Evolutionary conservation across 2,329 filamentous ascomycete genomes (phyloP).

Genomic region (Emmonsia crescens): DNA sequence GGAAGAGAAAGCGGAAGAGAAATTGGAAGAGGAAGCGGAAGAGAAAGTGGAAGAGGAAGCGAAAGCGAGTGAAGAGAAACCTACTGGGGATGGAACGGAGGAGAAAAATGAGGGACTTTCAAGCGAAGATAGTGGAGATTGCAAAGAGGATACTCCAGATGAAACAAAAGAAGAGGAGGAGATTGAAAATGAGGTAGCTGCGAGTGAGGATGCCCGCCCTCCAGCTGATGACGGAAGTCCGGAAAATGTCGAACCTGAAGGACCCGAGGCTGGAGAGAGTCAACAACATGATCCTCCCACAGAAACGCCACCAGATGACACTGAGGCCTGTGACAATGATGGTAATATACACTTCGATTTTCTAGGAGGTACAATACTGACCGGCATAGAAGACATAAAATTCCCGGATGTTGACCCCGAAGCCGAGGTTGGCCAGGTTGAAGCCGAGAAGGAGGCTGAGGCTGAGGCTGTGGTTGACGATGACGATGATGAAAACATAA

Average conservation of each 20-base stretch:
- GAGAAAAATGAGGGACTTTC: conserved; percentile 6
- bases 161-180: neutral
- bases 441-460: conserved; percentile 12
- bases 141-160: conserved; percentile 2
- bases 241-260: neutral
- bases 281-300: neutral
- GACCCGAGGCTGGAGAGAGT: neutral
- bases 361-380: neutral
- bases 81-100: conserved; percentile 1
- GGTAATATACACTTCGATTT: conserved; percentile 9
- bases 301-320: neutral
- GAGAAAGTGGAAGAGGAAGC: neutral
- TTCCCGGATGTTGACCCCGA: conserved; percentile 3
- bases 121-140: conserved; percentile 10
- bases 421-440: conserved; percentile 10
- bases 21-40: neutral
- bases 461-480: conserved; percentile 19
- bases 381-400: neutral
- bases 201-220: conserved; percentile 3
- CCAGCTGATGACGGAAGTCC: neutral
- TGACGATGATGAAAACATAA: neutral
- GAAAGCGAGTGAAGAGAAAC: neutral
- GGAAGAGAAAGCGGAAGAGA: neutral
- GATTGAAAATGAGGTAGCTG: conserved; percentile 4
- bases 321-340: conserved; percentile 13